Percentiles rank a stretch among this genome's conserved stretches.
Evolutionary conservation across 176 grass and related monocot species (phyloP).

Genomic region (Carex pumila): DNA sequence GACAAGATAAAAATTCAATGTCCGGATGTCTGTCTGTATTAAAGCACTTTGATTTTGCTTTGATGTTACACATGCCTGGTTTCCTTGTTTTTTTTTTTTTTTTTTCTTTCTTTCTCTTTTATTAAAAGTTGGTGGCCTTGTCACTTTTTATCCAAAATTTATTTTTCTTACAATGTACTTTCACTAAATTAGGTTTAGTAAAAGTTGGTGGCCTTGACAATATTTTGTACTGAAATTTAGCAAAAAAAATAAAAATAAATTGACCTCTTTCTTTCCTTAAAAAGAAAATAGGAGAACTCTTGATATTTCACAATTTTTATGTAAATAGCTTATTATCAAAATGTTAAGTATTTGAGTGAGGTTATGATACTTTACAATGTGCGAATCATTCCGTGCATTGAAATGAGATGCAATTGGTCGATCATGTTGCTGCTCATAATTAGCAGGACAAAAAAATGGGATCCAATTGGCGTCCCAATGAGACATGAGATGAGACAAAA

Average conservation of each 20-base stretch:
- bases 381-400: too few relatives aligned
- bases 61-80: background rate
- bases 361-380: too few relatives aligned
- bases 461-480: background rate
- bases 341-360: background rate
- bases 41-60: background rate
- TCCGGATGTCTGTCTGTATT: background rate
- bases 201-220: background rate
- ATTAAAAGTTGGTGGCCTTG: background rate
- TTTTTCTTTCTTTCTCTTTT: background rate
- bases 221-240: background rate
- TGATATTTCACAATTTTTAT: background rate
- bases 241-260: too few relatives aligned
- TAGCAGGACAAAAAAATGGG: background rate
- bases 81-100: background rate
- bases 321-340: background rate
- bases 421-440: constrained; percentile 12
- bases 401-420: background rate
- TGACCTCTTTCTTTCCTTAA: too few relatives aligned
- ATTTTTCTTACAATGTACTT: too few relatives aligned
- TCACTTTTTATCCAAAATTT: background rate
- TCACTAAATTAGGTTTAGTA: background rate
- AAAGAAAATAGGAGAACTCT: background rate
- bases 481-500: constrained; percentile 11
- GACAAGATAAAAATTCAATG: constrained; percentile 5